Evolutionary conservation across 139 green algal genomes (phyloP).

Genomic region (Tetradesmus lagerheimii): DNA sequence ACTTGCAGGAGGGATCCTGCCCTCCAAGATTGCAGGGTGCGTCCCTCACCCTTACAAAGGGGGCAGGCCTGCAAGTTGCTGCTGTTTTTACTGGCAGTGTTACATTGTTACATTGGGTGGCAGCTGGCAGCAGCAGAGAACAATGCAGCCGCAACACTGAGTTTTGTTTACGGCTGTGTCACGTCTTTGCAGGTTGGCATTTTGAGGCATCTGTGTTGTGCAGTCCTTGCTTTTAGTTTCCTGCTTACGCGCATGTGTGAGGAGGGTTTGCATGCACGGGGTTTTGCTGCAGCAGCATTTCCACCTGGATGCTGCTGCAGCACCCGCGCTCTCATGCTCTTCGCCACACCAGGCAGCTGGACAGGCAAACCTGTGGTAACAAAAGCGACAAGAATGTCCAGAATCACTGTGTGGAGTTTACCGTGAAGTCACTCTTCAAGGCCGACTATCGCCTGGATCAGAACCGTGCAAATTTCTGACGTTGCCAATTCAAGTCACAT

Average conservation of each 20-base stretch:
- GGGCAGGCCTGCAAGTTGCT: not conserved
- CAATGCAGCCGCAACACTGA: not conserved
- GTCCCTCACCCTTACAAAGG: not conserved
- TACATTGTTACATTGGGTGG: not conserved
- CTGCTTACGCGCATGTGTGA: not conserved
- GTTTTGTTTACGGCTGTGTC: not conserved
- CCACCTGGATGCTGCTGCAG: not conserved
- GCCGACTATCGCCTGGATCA: no score
- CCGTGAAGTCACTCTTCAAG: no score
- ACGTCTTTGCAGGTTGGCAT: not conserved
- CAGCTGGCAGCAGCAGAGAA: slow-evolving; percentile 2
- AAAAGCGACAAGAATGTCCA: no score
- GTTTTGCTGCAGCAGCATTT: not conserved
- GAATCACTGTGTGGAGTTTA: no score
- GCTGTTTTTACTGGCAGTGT: not conserved
- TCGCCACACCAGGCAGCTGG: not conserved
- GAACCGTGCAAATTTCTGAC: no score
- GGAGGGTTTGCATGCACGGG: not conserved
- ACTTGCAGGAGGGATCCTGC: not conserved
- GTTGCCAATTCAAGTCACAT: no score
- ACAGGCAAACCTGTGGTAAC: no score
- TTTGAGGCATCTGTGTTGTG: no score
- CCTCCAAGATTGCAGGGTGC: not conserved
- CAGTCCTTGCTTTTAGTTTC: not conserved
- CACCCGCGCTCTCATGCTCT: not conserved